Evolutionary conservation across 495 filamentous ascomycete species (phyloP).

Genomic region (Echria macrotheca): DNA sequence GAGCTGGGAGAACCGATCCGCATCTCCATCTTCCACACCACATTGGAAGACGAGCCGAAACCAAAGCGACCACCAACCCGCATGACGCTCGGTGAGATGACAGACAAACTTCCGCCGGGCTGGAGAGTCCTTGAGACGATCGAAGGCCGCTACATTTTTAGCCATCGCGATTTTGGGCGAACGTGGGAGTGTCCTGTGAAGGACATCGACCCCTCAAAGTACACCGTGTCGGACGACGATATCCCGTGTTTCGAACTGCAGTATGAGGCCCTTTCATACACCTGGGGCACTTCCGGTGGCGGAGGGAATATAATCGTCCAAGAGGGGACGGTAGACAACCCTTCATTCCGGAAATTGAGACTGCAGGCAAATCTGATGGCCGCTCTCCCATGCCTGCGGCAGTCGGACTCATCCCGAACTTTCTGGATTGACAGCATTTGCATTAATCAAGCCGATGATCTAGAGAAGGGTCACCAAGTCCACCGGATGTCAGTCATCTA

Average conservation of each 20-base stretch:
- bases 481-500: slow-evolving; percentile 1
- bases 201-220: background rate
- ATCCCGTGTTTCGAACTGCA: background rate
- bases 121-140: background rate
- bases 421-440: slow-evolving; percentile 2
- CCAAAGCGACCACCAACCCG: background rate
- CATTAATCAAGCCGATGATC: background rate
- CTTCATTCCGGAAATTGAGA: background rate
- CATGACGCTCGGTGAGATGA: background rate
- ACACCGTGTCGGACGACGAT: background rate
- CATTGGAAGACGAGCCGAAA: background rate
- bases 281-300: background rate
- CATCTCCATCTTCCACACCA: slow-evolving; percentile 1
- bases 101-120: background rate
- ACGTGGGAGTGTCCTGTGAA: background rate
- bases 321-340: background rate
- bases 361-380: background rate
- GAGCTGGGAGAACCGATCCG: background rate
- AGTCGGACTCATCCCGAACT: background rate
- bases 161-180: background rate
- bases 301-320: background rate
- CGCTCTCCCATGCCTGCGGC: background rate
- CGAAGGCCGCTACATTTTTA: background rate
- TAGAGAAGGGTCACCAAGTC: background rate
- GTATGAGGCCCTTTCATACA: background rate